These are phyloP conservation scores for Solanum clarkiae DNA, from an alignment of 257 asterid genomes.

Conservation along the genomic window DNA sequence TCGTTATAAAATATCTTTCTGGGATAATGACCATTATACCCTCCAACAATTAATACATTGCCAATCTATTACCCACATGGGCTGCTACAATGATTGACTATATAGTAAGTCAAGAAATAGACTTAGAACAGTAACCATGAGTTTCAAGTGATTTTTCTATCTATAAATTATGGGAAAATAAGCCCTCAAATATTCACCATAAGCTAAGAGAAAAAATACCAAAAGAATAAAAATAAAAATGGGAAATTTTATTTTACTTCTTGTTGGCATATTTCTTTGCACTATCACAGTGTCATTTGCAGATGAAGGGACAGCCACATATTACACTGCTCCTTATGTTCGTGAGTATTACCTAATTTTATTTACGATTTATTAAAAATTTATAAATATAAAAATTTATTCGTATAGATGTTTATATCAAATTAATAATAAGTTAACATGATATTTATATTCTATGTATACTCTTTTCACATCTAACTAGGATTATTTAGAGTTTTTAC, in stretches of 20 bases:
- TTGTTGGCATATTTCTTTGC: neutral
- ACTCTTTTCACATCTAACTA: neutral
- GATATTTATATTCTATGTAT: neutral
- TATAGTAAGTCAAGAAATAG: neutral
- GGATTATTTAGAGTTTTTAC: neutral
- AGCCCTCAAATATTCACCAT: neutral
- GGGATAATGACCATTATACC: neutral
- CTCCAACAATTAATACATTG: neutral
- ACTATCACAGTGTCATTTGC: neutral
- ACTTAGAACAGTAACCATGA: neutral
- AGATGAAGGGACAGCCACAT: conserved; percentile 34
- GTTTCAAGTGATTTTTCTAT: neutral
- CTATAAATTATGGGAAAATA: neutral
- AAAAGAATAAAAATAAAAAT: no score
- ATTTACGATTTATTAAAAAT: neutral
- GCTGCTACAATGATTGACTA: neutral
- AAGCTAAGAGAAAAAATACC: neutral
- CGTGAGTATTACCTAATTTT: conserved; percentile 18
- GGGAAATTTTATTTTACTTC: neutral
- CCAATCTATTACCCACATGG: neutral
- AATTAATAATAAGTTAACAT: neutral
- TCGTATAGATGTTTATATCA: neutral
- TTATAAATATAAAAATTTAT: no score
- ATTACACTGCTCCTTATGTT: conserved; percentile 41
- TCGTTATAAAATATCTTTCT: no score